phyloP scores from a whole-genome alignment of 108 stramenopile genomes.

The Fistulifera pelliculosa region DNA sequence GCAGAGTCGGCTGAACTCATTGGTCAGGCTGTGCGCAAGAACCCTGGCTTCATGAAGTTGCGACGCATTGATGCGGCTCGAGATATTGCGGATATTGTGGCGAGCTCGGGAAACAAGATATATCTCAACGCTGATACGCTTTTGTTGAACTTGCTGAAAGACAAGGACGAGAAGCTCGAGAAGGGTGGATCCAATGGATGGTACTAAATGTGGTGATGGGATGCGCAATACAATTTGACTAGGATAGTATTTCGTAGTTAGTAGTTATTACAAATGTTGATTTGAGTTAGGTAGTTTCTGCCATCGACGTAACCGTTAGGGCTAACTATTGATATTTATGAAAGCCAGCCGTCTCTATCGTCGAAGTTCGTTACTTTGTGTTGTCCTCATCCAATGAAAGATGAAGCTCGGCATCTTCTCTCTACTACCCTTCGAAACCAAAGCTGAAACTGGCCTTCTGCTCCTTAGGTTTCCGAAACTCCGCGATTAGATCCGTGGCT shows the following conservation, averaged over 20 bases:
- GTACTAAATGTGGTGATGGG: too few relatives aligned
- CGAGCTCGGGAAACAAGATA: slow-evolving; percentile 87
- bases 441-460: background rate
- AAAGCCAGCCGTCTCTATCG: too few relatives aligned
- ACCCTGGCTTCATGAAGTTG: slow-evolving; percentile 99
- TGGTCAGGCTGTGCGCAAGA: slow-evolving; percentile 97
- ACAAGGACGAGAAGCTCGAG: slow-evolving; percentile 81
- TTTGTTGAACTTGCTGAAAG: slow-evolving; percentile 90
- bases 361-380: too few relatives aligned
- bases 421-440: background rate
- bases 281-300: too few relatives aligned
- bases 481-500: background rate
- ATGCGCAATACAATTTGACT: too few relatives aligned
- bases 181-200: slow-evolving; percentile 31
- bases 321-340: too few relatives aligned
- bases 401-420: too few relatives aligned
- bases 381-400: too few relatives aligned
- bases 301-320: too few relatives aligned
- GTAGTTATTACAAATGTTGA: too few relatives aligned
- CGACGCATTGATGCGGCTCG: slow-evolving; percentile 97
- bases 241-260: too few relatives aligned
- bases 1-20: slow-evolving; percentile 96
- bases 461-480: background rate
- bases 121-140: slow-evolving; percentile 96
- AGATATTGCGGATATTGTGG: slow-evolving; percentile 94